Evolutionary conservation across 306 rosid species (phyloP).

Genomic region (Prinsepia uniflora): DNA sequence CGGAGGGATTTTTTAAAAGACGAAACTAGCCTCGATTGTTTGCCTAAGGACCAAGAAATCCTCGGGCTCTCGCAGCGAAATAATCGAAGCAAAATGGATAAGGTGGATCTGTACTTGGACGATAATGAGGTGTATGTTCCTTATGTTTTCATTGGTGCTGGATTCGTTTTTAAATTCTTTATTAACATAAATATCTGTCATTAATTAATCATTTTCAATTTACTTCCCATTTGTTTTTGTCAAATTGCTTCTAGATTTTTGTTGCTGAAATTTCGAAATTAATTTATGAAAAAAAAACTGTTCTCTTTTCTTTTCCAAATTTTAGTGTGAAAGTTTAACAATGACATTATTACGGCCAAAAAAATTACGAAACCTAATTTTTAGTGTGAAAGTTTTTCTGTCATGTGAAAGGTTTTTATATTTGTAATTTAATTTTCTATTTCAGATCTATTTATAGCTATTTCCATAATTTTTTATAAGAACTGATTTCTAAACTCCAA

Average conservation of each 20-base stretch:
- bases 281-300: neutral
- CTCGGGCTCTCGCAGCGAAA: conserved; percentile 20
- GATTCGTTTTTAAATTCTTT: neutral
- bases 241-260: too few species aligned
- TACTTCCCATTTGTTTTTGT: neutral
- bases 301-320: neutral
- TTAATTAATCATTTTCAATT: neutral
- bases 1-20: neutral
- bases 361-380: too few species aligned
- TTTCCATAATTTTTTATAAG: too few species aligned
- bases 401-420: too few species aligned
- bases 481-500: too few species aligned
- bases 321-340: neutral
- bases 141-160: too few species aligned
- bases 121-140: conserved; percentile 4
- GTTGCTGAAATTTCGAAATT: neutral
- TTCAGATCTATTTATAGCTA: too few species aligned
- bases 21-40: conserved; percentile 23
- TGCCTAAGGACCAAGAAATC: conserved; percentile 12
- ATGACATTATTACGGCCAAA: neutral
- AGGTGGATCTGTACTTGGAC: conserved; percentile 20
- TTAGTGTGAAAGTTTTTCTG: too few species aligned
- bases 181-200: neutral
- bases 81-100: conserved; percentile 28
- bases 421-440: too few species aligned